These are phyloP conservation scores for Erythrophleum fordii DNA, from an alignment of 306 rosid species.

Conservation along the genomic window DNA sequence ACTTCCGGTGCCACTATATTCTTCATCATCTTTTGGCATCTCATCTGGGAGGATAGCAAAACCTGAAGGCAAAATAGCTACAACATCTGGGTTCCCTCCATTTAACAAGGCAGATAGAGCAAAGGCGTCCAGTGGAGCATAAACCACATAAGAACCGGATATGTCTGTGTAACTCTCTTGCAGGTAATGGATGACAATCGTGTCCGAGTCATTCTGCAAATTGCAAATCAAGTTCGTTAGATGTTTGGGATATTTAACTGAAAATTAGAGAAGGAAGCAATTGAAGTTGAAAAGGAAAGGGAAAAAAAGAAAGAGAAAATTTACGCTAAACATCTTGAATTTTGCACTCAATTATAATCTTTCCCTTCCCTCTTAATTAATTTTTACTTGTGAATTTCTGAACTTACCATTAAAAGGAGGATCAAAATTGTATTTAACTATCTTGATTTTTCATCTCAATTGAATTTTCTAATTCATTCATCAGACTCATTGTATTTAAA, in stretches of 20 bases:
- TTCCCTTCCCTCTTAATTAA: no score
- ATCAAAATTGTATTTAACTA: no score
- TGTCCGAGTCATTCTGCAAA: conserved; percentile 44
- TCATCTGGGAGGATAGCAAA: conserved; percentile 59
- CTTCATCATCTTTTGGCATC: background rate
- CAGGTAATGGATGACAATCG: conserved; percentile 40
- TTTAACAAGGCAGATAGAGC: conserved; percentile 39
- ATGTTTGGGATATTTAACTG: background rate
- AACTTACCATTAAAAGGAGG: no score
- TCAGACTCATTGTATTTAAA: no score
- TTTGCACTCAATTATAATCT: no score
- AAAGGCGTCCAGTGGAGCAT: conserved; percentile 51
- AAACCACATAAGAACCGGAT: conserved; percentile 52
- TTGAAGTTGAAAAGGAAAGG: no score
- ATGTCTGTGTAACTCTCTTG: conserved; percentile 62
- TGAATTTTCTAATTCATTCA: no score
- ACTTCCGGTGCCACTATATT: conserved; percentile 33
- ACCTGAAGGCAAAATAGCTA: conserved; percentile 58
- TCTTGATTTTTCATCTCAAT: no score
- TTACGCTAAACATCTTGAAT: no score
- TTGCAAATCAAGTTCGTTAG: background rate
- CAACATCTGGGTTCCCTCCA: conserved; percentile 51
- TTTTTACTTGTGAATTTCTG: no score
- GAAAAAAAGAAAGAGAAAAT: no score
- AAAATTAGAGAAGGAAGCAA: no score